Evolutionary conservation across 768 basidiomycete genomes (phyloP).

Genomic region (Mycena venus): DNA sequence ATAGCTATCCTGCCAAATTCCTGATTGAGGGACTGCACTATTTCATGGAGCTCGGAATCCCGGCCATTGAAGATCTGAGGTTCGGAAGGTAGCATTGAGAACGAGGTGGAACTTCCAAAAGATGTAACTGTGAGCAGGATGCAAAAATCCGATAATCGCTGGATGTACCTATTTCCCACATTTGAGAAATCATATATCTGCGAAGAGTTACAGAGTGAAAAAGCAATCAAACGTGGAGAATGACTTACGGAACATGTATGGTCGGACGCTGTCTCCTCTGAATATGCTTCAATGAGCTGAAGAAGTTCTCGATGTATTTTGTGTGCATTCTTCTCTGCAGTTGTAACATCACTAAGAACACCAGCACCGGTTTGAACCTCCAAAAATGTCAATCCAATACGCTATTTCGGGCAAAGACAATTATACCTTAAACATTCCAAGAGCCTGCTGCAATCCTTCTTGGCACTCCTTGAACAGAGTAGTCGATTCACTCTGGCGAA

Average conservation of each 20-base stretch:
- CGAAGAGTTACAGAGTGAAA: not conserved
- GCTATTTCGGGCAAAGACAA: not conserved
- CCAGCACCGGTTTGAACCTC: not conserved
- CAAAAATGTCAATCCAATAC: not conserved
- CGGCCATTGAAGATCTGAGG: constrained; percentile 21
- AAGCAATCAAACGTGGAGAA: not conserved
- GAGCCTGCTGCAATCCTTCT: not conserved
- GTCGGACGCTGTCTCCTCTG: not conserved
- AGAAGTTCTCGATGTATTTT: not conserved
- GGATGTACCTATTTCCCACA: not conserved
- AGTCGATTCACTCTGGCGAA: not conserved
- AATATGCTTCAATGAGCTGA: not conserved
- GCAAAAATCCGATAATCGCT: not conserved
- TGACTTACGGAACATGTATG: not conserved
- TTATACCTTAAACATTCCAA: constrained; percentile 5
- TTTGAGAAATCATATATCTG: not conserved
- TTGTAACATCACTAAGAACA: not conserved
- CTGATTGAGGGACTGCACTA: not conserved
- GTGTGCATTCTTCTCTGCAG: not conserved
- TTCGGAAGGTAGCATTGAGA: constrained; percentile 2
- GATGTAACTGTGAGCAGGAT: not conserved
- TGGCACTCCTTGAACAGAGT: constrained; percentile 1
- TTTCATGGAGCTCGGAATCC: constrained; percentile 2
- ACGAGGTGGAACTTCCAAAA: constrained; percentile 1
- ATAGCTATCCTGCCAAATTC: too few species aligned